Base-by-base conservation (phyloP, 768 basidiomycete species). In the Cyclocybe cylindracea region DNA sequence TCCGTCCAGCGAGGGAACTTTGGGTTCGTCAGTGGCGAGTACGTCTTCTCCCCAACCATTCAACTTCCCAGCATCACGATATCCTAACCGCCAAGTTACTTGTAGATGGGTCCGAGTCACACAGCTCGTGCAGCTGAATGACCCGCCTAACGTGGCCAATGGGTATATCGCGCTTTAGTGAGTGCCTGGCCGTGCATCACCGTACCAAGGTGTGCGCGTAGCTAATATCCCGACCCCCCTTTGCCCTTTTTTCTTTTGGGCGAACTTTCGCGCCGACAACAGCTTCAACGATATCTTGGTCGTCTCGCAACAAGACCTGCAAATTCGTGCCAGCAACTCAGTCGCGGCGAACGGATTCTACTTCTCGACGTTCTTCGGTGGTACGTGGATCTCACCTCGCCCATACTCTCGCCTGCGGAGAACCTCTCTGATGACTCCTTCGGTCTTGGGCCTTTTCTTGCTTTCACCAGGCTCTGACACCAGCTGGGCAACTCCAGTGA, bases 321-420 rank as follows among this genome's bases (percentile, higher is more conserved):
- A 86, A 60, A 77, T 91, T 50, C 84, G 92, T 19, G 76, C 76
- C 18, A 74, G 69, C 31, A 65, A 77, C 16, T 67, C 69, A 19
- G 69, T 94, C 19, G 64, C 70, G 7, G 77, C 82, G 7, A 85
- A 84, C 33, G 91, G 92, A 7, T 66, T 93, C 43, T 92, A 82
- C 70, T 89, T 94, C 68, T 92, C 91, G 83, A 91, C 89, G 16
- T 92, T 93, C 73, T 93, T 91, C 62, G 91, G 90, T 69, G 91
- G 88, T 73, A 56, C 65, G 52, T 53, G 13, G 5, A 31, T 24
- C 24, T 24, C 24, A 24, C 24, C 24, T 24, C 24, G 3, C 24
- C 5, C 24, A 24, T 24, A 24, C 5, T 24, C 5, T 24, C 24
- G 24, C 5, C 5, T 24, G 24, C 24, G 24, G 24, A 24, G 24